Base-by-base conservation (phyloP, 2,329 filamentous ascomycete genomes). In the Arthrobotrys iridis region DNA sequence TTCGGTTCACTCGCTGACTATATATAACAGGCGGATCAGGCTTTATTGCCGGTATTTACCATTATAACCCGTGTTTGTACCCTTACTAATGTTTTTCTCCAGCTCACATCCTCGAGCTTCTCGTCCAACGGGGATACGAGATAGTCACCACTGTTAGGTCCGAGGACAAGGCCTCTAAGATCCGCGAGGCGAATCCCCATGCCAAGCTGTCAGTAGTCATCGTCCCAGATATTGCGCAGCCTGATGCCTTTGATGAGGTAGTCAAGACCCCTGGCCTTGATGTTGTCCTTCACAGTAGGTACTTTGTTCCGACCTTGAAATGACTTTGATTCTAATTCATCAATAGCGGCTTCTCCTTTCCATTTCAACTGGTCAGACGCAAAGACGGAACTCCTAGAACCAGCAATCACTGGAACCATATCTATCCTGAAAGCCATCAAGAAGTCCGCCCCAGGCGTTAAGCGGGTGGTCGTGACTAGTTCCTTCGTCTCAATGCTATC, bases 381-480 rank as follows among this genome's bases (percentile, higher is more conserved):
- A 7, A 65, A 73, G 24, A 78, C 76, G 40, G 87, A 88, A 68
- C 83, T 89, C 28, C 81, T 89, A 66, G 85, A 88, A 78, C 87
- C 87, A 0, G 87, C 87, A 4, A 82, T 88, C 57, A 83, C 84
- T 10, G 86, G 86, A 18, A 86, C 85, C 0, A 87, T 88, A 80
- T 90, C 90, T 35, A 88, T 95, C 66, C 89, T 91, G 40, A 86
- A 89, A 78, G 88, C 91, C 18, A 85, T 93, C 77, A 88, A 89
- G 79, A 84, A 84, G 77, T 77, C 87, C 80, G 80, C 82, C 0
- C 81, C 83, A 11, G 74, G 63, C 41, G 91, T 96, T 62, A 91
- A 89, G 83, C 86, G 89, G 74, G 90, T 96, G 11, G 89, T 90
- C 68, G 81, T 89, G 50, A 88, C 86, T 6, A 86, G 84, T 26